A percentile compares a stretch with the other conserved stretches of the same genome.
phyloP scores from a whole-genome alignment of 1,284 basidiomycete species.

The Spongiforma sp. region DNA sequence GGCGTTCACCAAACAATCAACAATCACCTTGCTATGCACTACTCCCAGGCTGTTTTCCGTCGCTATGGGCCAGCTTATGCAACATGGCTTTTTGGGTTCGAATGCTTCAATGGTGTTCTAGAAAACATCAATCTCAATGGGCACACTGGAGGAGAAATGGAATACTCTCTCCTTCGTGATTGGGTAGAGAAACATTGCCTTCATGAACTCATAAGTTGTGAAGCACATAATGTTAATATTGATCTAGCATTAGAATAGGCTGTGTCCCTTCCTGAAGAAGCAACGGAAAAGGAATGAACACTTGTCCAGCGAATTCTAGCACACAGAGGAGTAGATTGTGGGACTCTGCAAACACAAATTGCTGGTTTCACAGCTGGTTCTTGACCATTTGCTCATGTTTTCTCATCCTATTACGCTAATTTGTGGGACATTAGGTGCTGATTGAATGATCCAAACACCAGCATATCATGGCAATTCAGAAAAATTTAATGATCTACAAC shows the following conservation, averaged over 20 bases:
- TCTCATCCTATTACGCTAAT: not conserved
- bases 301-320: not conserved
- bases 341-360: not conserved
- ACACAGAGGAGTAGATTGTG: not conserved
- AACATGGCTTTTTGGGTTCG: not conserved
- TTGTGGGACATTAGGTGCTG: too few species aligned
- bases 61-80: not conserved
- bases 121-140: not conserved
- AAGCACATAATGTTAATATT: not conserved
- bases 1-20: not conserved
- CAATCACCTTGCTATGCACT: not conserved
- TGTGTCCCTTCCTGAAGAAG: not conserved
- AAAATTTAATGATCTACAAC: not conserved
- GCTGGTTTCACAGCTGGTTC: not conserved
- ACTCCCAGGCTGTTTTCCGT: not conserved
- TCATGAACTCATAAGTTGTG: not conserved
- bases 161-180: not conserved
- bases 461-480: not conserved
- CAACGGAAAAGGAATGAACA: not conserved
- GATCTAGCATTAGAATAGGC: not conserved
- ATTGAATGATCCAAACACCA: too few species aligned
- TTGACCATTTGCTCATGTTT: not conserved
- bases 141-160: not conserved
- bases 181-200: not conserved
- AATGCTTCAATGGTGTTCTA: not conserved